Evolutionary conservation across 2,329 filamentous ascomycete genomes (phyloP).

Genomic region (Diaporthe velutina): DNA sequence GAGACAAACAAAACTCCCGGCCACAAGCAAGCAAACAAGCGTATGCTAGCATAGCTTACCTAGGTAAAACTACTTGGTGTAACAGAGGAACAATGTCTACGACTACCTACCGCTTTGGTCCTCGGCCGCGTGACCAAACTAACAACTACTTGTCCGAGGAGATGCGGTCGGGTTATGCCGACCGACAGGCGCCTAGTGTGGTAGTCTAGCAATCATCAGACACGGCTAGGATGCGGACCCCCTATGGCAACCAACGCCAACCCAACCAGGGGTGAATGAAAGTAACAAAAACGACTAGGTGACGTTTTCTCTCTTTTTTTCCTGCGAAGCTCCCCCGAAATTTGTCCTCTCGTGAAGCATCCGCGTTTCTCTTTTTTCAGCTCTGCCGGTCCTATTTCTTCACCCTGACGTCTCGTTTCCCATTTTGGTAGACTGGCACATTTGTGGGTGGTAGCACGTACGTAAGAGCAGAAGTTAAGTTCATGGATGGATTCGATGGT

Average conservation of each 20-base stretch:
- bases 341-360: constrained; percentile 3
- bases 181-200: constrained; percentile 5
- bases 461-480: neutral
- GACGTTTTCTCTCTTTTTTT: neutral
- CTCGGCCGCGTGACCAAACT: neutral
- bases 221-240: constrained; percentile 7
- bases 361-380: neutral
- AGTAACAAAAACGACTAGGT: neutral
- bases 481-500: no score
- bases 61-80: constrained; percentile 10
- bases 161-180: constrained; percentile 18
- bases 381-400: neutral
- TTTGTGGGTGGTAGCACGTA: neutral
- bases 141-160: neutral
- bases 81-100: neutral
- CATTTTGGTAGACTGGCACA: neutral
- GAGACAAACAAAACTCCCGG: neutral
- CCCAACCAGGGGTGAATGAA: neutral
- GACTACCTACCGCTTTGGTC: neutral
- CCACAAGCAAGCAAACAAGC: neutral
- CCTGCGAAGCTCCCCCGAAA: constrained; percentile 24
- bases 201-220: neutral
- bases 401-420: neutral
- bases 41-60: constrained; percentile 1
- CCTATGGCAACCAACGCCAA: neutral